Evolutionary conservation across 805 yeast species (phyloP).

Genomic region (Wickerhamomyces ciferrii): DNA sequence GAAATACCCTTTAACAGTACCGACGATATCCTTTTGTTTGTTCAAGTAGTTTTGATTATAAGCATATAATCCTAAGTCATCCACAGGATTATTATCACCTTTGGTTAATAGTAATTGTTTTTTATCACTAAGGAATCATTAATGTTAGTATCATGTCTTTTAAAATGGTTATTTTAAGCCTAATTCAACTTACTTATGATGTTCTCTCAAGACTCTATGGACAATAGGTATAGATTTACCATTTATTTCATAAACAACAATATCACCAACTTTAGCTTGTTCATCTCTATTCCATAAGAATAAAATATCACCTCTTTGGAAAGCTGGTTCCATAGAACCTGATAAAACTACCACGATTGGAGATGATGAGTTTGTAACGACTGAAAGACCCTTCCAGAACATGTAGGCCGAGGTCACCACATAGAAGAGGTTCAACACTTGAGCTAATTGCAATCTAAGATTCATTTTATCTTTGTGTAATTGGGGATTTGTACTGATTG

Average conservation of each 20-base stretch:
- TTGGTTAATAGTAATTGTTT: slow-evolving; percentile 81
- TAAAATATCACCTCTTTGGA: slow-evolving; percentile 94
- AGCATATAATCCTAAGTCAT: slow-evolving; percentile 84
- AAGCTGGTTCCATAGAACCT: slow-evolving; percentile 99
- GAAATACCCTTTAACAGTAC: slow-evolving; percentile 87
- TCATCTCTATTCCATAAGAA: slow-evolving; percentile 84
- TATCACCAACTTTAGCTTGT: slow-evolving; percentile 74
- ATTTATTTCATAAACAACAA: slow-evolving; percentile 85
- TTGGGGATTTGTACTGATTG: background rate
- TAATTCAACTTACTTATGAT: slow-evolving; percentile 32
- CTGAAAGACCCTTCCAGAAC: slow-evolving; percentile 80
- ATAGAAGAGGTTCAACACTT: slow-evolving; percentile 66
- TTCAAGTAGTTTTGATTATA: slow-evolving; percentile 71
- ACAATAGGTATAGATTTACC: slow-evolving; percentile 91
- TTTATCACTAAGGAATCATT: slow-evolving; percentile 7
- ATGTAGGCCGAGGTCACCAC: slow-evolving; percentile 86
- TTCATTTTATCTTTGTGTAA: slow-evolving; percentile 35
- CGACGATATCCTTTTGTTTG: slow-evolving; percentile 73
- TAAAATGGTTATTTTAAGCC: slow-evolving; percentile 13
- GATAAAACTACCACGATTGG: slow-evolving; percentile 96
- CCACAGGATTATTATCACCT: slow-evolving; percentile 93
- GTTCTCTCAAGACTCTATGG: slow-evolving; percentile 89
- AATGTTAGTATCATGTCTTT: slow-evolving; percentile 3
- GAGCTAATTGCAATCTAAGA: slow-evolving; percentile 54
- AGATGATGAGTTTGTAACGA: slow-evolving; percentile 77